Percentiles rank a stretch among this genome's conserved stretches.
phyloP scores from a whole-genome alignment of 257 asterid genomes.

The Voacanga thouarsii region DNA sequence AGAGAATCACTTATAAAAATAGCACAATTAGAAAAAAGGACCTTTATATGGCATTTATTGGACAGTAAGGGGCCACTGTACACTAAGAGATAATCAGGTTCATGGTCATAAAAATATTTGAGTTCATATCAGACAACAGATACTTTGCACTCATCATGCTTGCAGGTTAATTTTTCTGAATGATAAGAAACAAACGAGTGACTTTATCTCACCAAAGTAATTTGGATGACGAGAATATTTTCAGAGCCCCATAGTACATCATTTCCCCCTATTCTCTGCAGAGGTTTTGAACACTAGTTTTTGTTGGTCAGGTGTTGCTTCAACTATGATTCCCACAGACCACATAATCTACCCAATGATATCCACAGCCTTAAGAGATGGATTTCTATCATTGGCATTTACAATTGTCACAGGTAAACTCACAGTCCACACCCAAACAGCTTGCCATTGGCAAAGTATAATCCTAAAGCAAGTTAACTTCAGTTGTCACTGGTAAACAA shows the following conservation, averaged over 20 bases:
- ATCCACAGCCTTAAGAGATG: constrained; percentile 63
- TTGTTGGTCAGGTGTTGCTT: constrained; percentile 88
- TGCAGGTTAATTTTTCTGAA: no score
- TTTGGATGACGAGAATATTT: constrained; percentile 97
- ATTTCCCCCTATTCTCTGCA: constrained; percentile 71
- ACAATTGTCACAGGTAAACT: no score
- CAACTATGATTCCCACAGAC: constrained; percentile 58
- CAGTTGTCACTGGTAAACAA: background rate
- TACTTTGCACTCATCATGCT: no score
- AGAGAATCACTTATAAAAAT: no score
- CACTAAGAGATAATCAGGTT: no score
- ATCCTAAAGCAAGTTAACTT: constrained; percentile 2
- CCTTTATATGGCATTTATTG: no score
- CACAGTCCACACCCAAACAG: constrained; percentile 99
- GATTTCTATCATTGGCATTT: constrained; percentile 65
- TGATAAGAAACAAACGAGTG: background rate
- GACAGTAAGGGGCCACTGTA: no score
- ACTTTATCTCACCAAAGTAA: constrained; percentile 89
- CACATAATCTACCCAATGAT: constrained; percentile 88
- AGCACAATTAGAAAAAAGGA: no score
- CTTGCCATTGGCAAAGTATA: constrained; percentile 34
- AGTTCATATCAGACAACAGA: no score
- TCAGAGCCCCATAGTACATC: constrained; percentile 86
- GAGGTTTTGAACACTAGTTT: constrained; percentile 67
- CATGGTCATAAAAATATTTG: no score